Evolutionary conservation across 441 rosid species (phyloP), one percentile per base, ranked within the genome.

Genomic region (Melastoma candidum): DNA sequence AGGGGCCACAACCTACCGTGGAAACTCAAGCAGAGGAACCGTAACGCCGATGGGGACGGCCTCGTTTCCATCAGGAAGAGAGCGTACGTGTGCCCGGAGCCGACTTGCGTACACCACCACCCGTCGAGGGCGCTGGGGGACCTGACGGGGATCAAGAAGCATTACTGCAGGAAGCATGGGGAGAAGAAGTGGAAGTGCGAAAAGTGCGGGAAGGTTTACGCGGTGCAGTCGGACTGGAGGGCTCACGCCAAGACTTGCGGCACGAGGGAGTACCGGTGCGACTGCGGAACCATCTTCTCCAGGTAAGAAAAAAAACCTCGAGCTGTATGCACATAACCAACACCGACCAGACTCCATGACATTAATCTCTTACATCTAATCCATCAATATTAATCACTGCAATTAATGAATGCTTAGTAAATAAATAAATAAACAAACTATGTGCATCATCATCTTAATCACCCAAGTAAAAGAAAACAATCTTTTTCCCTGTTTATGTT

Each of bases 1-100:
- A 77, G 96, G 74, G 96, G 96, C 1, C 96, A 88, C 57, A 88
- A 88, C 65, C 84, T 88, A 44, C 96, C 96, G 47, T 88, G 96
- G 96, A 88, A 88, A 68, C 79, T 88, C 51, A 88, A 88, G 68
- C 94, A 81, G 61, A 81, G 85, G 59, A 78, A 62, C 69, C 68
- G 26, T 65, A 70, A 78, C 59, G 69, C 54, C 17, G 29, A 48
- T 26, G 46, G 43, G 17, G 54, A 58, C 47, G 48, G 41, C 41
- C 1, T 8, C 8, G 41, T 32, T 4, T 4, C 29, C 22, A 26
- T 62, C 3, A 57, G 59, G 48, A 65, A 65, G 69, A 65, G 58
- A 44, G 69, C 59, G 4, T 65, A 65, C 25, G 69, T 65, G 32
- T 65, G 69, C 55, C 69, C 69, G 1, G 69, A 59, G 59, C 60